Conservation (phyloP, 2,329 filamentous ascomycete genomes). For the Aspergillus terreus region DNA sequence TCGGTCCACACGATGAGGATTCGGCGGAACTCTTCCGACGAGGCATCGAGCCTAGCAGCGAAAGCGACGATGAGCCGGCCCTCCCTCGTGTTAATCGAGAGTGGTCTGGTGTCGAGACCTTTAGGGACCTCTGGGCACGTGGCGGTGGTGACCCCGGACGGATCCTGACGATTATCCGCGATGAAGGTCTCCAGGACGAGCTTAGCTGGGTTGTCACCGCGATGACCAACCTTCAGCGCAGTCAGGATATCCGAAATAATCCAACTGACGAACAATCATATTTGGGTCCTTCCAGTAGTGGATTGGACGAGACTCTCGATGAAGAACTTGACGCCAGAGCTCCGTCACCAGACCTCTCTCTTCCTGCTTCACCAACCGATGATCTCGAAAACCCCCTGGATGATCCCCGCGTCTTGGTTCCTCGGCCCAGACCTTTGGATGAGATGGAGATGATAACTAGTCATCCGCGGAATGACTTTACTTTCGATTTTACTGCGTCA, state of each 20-base stretch:
- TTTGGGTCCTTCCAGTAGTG: not conserved
- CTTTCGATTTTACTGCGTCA: not conserved
- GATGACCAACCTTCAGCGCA: constrained; percentile 38
- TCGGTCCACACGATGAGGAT: not conserved
- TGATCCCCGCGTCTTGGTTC: not conserved
- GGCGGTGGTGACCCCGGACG: constrained; percentile 58
- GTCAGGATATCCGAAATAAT: constrained; percentile 2
- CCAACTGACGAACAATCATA: not conserved
- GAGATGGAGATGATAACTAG: not conserved
- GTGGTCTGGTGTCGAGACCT: constrained; percentile 42
- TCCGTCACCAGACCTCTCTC: not conserved
- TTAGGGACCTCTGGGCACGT: constrained; percentile 55
- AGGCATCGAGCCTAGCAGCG: constrained; percentile 4
- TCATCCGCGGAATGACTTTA: not conserved
- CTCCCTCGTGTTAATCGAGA: constrained; percentile 7
- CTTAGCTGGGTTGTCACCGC: constrained; percentile 58
- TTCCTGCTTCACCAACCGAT: not conserved
- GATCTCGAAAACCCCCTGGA: not conserved
- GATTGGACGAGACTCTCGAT: not conserved
- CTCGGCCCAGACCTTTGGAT: not conserved
- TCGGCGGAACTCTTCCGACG: constrained; percentile 8
- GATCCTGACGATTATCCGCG: constrained; percentile 59
- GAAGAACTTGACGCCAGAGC: not conserved
- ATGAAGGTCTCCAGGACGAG: constrained; percentile 57
- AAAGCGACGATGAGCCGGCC: constrained; percentile 5